phyloP scores from a whole-genome alignment of 768 basidiomycete species.

The Artomyces pyxidatus region DNA sequence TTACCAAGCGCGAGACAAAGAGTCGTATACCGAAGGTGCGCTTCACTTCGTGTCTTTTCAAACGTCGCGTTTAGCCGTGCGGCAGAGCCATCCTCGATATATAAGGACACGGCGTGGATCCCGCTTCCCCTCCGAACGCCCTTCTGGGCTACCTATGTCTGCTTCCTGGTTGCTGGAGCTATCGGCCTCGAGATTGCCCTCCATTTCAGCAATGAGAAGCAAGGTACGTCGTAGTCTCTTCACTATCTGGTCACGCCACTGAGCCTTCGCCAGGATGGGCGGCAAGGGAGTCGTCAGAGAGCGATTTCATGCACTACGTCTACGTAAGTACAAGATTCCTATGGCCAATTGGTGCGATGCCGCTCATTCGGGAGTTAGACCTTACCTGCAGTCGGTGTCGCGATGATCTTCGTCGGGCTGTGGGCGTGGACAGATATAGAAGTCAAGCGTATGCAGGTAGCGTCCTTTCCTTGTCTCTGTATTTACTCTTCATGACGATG shows the following conservation, averaged over 20 bases:
- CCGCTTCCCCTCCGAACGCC: slow-evolving; percentile 38
- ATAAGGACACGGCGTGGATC: slow-evolving; percentile 24
- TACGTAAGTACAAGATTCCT: slow-evolving; percentile 31
- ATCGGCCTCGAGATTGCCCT: slow-evolving; percentile 40
- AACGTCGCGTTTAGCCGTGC: too few species aligned
- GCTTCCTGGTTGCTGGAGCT: slow-evolving; percentile 30
- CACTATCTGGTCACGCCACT: not conserved
- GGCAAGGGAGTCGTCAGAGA: slow-evolving; percentile 26
- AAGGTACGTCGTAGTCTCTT: slow-evolving; percentile 24
- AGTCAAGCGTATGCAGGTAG: slow-evolving; percentile 48
- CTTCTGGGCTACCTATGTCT: slow-evolving; percentile 38
- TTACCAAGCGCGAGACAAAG: not conserved
- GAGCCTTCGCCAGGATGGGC: slow-evolving; percentile 33
- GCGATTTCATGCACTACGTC: slow-evolving; percentile 41
- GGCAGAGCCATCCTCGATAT: too few species aligned
- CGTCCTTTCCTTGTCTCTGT: not conserved
- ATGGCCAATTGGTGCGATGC: not conserved
- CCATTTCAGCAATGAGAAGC: slow-evolving; percentile 36
- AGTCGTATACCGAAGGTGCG: not conserved
- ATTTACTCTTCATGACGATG: not conserved
- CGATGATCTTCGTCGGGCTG: slow-evolving; percentile 39
- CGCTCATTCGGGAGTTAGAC: slow-evolving; percentile 27
- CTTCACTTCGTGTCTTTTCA: too few species aligned
- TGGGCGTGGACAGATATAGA: slow-evolving; percentile 54
- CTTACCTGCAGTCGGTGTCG: slow-evolving; percentile 42